phyloP scores from a whole-genome alignment of 148 eudicot species.

The Linanthus parryae region DNA sequence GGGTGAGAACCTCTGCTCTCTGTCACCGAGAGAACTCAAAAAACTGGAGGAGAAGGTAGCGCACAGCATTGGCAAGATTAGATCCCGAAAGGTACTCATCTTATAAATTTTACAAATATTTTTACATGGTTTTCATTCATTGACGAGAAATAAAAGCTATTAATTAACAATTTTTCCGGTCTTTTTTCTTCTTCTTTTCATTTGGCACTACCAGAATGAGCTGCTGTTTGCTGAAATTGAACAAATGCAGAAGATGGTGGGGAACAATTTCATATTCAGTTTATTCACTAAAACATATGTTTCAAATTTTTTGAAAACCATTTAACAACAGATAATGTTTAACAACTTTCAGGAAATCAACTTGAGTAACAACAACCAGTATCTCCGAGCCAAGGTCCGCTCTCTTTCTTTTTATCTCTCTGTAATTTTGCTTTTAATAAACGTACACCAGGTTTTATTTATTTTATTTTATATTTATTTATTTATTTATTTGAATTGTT shows the following conservation, averaged over 20 bases:
- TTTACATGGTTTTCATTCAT: not conserved
- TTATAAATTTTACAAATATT: too few relatives aligned
- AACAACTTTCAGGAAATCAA: conserved; percentile 70
- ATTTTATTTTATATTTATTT: not conserved
- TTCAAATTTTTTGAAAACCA: not conserved
- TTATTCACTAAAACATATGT: not conserved
- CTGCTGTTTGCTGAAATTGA: conserved; percentile 87
- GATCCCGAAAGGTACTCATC: conserved; percentile 92
- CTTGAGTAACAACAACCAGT: conserved; percentile 82
- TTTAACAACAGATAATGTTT: not conserved
- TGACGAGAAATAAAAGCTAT: not conserved
- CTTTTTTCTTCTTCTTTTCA: not conserved
- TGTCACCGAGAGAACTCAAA: conserved; percentile 54
- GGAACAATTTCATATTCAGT: not conserved
- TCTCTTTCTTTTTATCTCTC: not conserved
- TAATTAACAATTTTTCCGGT: not conserved
- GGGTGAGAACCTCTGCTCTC: conserved; percentile 61
- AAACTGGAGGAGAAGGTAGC: conserved; percentile 59
- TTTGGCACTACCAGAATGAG: conserved; percentile 55
- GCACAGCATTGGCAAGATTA: conserved; percentile 60
- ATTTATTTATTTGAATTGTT: not conserved
- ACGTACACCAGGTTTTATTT: not conserved
- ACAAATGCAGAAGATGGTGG: conserved; percentile 92
- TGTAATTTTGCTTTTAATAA: not conserved
- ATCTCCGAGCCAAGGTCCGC: conserved; percentile 74